Base-by-base conservation (phyloP, 2,329 filamentous ascomycete genomes). In the Hymenoscyphus scutula region DNA sequence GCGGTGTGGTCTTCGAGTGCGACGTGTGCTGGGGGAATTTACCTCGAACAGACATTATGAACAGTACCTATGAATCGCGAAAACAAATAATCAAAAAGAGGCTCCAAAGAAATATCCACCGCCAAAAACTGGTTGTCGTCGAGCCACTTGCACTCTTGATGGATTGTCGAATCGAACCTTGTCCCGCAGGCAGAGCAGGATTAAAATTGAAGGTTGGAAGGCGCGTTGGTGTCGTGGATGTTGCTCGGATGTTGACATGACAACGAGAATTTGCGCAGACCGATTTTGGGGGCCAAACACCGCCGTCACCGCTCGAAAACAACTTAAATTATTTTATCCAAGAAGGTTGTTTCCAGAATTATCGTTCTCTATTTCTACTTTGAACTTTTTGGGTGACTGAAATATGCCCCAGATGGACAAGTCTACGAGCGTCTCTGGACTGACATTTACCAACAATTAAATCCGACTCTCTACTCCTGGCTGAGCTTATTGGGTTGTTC, bases 1-100 rank as follows among this genome's bases (percentile, higher is more conserved):
- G 91, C 83, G 86, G 85, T 67, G 17, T 37, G 53, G 25, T 54
- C n/a, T 27, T 27, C 19, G 38, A 48, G 29, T 11, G 15, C 25
- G 56, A 53, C 38, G 53, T 13, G n/a, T n/a, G 38, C 19, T 13
- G 17, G 38, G n/a, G 37, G 37, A 29, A 55, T 58, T 62, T 60
- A 70, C 69, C 69, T 70, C 69, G 62, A 56, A 71, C 69, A 67
- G 65, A 68, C 69, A 71, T 71, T 38, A 59, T 64, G 54, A 58
- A 56, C 19, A 51, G n/a, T 51, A 51, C 45, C 41, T 51, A 58
- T 53, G 53, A 41, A 60, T 51, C 19, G 61, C 30, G 55, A 62
- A 60, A 54, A 38, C 57, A 60, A 61, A 63, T 60, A 34, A 58
- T 41, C 19, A 62, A n/a, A 56, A 60, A 66, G 58, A 54, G 45